A percentile compares a stretch with the other conserved stretches of the same genome.
Conservation (phyloP, 495 filamentous ascomycete genomes). For the Articulospora tetracladia region DNA sequence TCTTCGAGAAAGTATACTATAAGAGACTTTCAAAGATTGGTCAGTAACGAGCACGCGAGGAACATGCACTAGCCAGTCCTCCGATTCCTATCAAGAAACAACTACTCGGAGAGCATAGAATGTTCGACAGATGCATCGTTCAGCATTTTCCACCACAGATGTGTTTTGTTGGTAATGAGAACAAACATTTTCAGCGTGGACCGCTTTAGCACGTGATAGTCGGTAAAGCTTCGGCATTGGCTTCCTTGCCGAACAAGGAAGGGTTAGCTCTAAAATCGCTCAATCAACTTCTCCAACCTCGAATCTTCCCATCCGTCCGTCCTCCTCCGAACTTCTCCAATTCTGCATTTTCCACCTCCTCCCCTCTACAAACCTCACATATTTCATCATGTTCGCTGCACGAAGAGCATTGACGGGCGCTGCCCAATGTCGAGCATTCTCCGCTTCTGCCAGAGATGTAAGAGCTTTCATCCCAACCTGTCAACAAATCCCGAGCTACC, state of each 20-base stretch:
- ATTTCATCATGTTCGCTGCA: conserved; percentile 69
- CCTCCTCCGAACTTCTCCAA: background rate
- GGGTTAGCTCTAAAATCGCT: background rate
- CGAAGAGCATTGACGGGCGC: conserved; percentile 61
- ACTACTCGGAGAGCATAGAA: too few relatives aligned
- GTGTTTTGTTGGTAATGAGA: too few relatives aligned
- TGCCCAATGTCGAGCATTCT: conserved; percentile 88
- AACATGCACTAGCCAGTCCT: too few relatives aligned
- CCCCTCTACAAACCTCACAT: conserved; percentile 6
- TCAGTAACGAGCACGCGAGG: too few relatives aligned
- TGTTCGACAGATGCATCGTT: too few relatives aligned
- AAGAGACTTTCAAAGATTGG: too few relatives aligned
- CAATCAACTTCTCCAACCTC: background rate
- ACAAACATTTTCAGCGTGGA: background rate
- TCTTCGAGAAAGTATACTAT: too few relatives aligned
- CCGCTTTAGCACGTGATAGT: background rate
- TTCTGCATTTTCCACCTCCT: background rate
- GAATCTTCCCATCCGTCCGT: conserved; percentile 10
- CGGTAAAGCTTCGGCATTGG: background rate
- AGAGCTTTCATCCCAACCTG: conserved; percentile 21
- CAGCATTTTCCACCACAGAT: too few relatives aligned
- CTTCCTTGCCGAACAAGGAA: background rate
- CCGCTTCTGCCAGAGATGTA: conserved; percentile 87
- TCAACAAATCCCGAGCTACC: conserved; percentile 6
- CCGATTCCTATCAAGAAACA: too few relatives aligned